Conservation (phyloP, 805 yeast species). For the Myxozyma melibiosi region DNA sequence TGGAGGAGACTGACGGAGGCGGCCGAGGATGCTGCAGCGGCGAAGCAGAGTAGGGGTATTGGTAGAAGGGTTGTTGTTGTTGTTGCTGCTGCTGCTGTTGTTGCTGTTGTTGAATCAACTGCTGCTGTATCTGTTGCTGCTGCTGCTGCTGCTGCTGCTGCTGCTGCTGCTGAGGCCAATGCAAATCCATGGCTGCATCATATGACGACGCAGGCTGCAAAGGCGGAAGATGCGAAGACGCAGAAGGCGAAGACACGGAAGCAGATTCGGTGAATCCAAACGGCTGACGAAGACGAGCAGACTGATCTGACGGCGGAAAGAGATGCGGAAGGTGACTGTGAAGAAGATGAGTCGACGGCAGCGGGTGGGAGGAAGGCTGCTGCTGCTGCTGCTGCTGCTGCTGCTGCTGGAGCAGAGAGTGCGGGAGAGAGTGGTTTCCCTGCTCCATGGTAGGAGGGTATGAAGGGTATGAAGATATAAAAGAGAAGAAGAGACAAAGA, state of each 20-base stretch:
- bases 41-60: slow-evolving; percentile 18
- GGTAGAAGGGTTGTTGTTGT: slow-evolving; percentile 27
- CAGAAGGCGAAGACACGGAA: background rate
- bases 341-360: background rate
- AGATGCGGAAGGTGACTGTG: background rate
- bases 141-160: slow-evolving; percentile 34
- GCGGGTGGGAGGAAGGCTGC: slow-evolving; percentile 15
- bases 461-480: background rate
- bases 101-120: no score
- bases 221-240: background rate
- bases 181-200: background rate
- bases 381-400: slow-evolving; percentile 8
- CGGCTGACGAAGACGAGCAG: background rate
- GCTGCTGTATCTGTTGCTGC: slow-evolving; percentile 36
- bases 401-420: slow-evolving; percentile 31
- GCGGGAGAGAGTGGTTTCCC: slow-evolving; percentile 2
- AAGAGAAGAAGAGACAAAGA: background rate
- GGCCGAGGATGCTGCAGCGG: slow-evolving; percentile 28
- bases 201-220: background rate
- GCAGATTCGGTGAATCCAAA: no score
- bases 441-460: no score
- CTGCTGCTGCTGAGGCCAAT: slow-evolving; percentile 35
- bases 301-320: background rate
- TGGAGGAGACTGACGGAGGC: slow-evolving; percentile 30
- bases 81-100: slow-evolving; percentile 36